Evolutionary conservation across 768 basidiomycete genomes (phyloP).

Genomic region (Termitomyces sp.): DNA sequence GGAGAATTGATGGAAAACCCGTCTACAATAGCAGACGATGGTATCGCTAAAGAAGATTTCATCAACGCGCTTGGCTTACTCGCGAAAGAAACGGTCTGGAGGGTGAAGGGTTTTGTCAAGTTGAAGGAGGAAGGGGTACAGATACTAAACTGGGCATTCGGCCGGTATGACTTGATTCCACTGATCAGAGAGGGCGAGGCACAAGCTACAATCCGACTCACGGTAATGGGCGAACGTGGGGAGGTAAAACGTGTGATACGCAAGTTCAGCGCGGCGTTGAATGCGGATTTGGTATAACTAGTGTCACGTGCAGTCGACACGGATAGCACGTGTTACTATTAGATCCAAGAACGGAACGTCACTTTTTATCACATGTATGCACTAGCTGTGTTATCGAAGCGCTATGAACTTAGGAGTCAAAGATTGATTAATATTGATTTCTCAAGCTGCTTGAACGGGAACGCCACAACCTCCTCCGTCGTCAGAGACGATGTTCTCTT

Average conservation of each 20-base stretch:
- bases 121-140: constrained; percentile 36
- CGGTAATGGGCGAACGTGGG: constrained; percentile 91
- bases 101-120: constrained; percentile 85
- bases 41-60: constrained; percentile 37
- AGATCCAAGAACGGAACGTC: constrained; percentile 14
- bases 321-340: constrained; percentile 57
- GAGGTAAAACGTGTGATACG: constrained; percentile 62
- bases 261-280: constrained; percentile 48
- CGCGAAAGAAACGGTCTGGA: constrained; percentile 70
- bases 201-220: constrained; percentile 52
- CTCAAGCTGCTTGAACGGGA: neutral
- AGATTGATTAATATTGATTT: neutral
- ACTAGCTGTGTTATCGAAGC: constrained; percentile 51
- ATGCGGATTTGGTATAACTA: constrained; percentile 26
- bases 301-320: neutral
- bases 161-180: constrained; percentile 63
- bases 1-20: constrained; percentile 6
- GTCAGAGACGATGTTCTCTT: constrained; percentile 37
- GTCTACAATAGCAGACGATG: constrained; percentile 12
- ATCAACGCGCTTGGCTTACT: constrained; percentile 45
- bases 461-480: constrained; percentile 4
- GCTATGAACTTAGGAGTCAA: constrained; percentile 21
- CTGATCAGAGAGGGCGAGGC: constrained; percentile 27
- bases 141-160: constrained; percentile 94
- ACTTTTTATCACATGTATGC: constrained; percentile 35